These are phyloP conservation scores for Malania oleifera DNA, from an alignment of 164 flowering plant species.

Conservation along the genomic window DNA sequence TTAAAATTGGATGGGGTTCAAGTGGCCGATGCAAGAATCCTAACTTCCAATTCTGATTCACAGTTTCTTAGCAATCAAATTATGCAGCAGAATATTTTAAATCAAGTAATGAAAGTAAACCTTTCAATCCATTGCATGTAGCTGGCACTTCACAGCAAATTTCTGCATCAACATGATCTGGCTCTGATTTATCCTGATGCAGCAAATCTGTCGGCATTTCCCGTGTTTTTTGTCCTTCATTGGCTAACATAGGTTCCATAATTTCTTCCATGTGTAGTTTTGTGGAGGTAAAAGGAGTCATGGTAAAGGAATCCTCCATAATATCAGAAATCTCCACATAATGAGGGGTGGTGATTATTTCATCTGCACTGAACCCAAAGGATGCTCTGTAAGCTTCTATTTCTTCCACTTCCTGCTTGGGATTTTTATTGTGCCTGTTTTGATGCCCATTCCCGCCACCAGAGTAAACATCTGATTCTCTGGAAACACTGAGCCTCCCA, in stretches of 20 bases:
- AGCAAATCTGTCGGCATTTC: slow-evolving; percentile 18
- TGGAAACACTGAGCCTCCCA: slow-evolving; percentile 82
- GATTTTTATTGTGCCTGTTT: slow-evolving; percentile 47
- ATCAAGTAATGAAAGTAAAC: slow-evolving; percentile 22
- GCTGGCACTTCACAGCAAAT: slow-evolving; percentile 15
- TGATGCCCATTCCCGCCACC: slow-evolving; percentile 57
- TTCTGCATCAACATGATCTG: slow-evolving; percentile 16
- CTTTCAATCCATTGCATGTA: slow-evolving; percentile 35
- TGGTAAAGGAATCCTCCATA: slow-evolving; percentile 69
- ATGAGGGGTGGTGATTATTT: slow-evolving; percentile 65
- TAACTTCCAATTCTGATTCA: not conserved
- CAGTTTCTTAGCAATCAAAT: not conserved
- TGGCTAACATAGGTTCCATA: slow-evolving; percentile 14
- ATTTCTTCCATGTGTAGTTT: slow-evolving; percentile 34
- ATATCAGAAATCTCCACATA: slow-evolving; percentile 83
- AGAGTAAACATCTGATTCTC: slow-evolving; percentile 67
- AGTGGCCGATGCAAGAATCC: not conserved
- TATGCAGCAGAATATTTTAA: not conserved
- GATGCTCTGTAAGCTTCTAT: slow-evolving; percentile 95
- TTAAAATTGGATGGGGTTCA: not conserved
- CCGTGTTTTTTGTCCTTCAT: slow-evolving; percentile 23
- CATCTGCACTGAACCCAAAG: slow-evolving; percentile 99
- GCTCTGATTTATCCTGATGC: slow-evolving; percentile 20
- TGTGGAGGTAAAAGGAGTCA: slow-evolving; percentile 48
- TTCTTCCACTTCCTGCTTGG: slow-evolving; percentile 83